Evolutionary conservation across 139 green algal species (phyloP), one percentile per base, ranked within the genome.

Genomic region (Chlorella sp.): DNA sequence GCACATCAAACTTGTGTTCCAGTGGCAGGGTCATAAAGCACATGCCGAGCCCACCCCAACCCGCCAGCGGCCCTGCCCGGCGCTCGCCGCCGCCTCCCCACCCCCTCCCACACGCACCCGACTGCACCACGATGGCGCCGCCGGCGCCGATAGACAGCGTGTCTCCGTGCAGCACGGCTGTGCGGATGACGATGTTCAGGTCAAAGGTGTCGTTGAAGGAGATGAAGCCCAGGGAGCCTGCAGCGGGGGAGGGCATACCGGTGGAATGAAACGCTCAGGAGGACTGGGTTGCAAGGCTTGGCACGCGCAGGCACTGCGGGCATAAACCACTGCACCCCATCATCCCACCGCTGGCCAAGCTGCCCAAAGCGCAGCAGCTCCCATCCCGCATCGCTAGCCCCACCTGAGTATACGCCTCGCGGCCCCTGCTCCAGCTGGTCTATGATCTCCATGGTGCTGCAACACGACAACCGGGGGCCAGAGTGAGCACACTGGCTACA

Each of bases 131-230:
- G 19, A 99, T 95, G 1, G 97, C 97, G 16, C 97, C 97, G 3
- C 97, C 97, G 4, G 97, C 96, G 13, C 97, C 97, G 60, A 99
- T 97, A 46, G 40, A 86, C 60, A 96, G 85, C 0, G 48, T 41
- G 41, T 79, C 34, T n/a, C 36, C 22, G 26, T 87, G 40, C 11
- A 98, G 80, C 16, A 98, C 90, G 0, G 94, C 96, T 11, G 94
- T 98, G 60, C 97, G 90, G 83, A 99, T 99, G 34, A 99, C 96
- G 68, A 99, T 98, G 92, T 99, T 99, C 19, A 99, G 89, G 88
- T 99, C 97, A 82, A 99, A 99, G 24, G 95, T 93, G 84, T 92
- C 92, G 87, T 96, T 97, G 34, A 97, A 65, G 4, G 87, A 93
- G 40, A 99, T 92, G 88, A 93, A 99, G 44, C 97, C 97, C 26